Evolutionary conservation across 2,329 filamentous ascomycete species (phyloP).

Genomic region (Penicillium freii): DNA sequence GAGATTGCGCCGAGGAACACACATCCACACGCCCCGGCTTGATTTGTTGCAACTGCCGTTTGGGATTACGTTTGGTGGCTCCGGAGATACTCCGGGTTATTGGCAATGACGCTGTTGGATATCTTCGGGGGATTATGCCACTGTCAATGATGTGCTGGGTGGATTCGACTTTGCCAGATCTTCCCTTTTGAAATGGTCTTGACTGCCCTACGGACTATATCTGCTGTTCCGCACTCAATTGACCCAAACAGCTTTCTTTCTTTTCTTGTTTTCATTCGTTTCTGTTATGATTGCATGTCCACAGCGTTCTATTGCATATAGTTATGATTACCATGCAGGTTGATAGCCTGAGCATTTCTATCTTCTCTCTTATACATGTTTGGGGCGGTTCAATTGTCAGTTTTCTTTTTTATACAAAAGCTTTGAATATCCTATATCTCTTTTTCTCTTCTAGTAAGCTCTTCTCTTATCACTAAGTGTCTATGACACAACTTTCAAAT

Average conservation of each 20-base stretch:
- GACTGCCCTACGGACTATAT: not conserved
- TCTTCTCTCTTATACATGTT: not conserved
- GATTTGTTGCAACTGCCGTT: not conserved
- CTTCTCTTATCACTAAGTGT: not conserved
- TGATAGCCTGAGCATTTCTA: not conserved
- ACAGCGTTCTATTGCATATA: slow-evolving; percentile 10
- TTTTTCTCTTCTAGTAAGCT: too few species aligned
- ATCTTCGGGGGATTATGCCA: not conserved
- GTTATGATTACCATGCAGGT: slow-evolving; percentile 2
- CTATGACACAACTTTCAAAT: not conserved
- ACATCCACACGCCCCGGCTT: not conserved
- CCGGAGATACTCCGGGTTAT: not conserved
- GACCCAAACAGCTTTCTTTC: not conserved
- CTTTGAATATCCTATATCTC: not conserved
- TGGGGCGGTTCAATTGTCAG: slow-evolving; percentile 5
- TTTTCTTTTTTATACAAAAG: slow-evolving; percentile 3
- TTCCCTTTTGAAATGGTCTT: not conserved
- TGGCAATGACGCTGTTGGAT: not conserved
- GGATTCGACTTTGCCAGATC: not conserved
- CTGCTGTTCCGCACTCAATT: not conserved
- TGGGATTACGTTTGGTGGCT: not conserved
- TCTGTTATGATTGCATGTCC: slow-evolving; percentile 3
- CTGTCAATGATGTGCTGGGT: not conserved
- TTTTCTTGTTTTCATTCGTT: not conserved
- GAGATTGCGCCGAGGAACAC: not conserved